These are phyloP conservation scores for Cercophora newfieldiana DNA, from an alignment of 495 filamentous ascomycete species.

Conservation along the genomic window DNA sequence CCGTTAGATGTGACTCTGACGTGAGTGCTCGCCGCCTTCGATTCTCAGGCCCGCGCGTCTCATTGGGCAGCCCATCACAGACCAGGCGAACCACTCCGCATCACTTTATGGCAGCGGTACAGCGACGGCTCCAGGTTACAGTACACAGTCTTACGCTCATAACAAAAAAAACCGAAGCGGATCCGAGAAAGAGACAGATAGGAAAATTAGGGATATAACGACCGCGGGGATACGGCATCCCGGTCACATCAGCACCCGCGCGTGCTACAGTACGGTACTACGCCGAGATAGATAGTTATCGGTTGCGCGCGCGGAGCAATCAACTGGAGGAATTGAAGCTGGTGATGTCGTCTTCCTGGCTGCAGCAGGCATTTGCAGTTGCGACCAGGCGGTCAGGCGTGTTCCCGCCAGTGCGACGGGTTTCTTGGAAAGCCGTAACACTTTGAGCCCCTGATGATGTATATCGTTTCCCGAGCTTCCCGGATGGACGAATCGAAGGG, in stretches of 20 bases:
- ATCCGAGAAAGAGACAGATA: background rate
- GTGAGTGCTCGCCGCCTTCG: constrained; percentile 8
- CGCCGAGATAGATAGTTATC: background rate
- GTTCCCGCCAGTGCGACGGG: constrained; percentile 3
- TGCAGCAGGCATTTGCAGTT: background rate
- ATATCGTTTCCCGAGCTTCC: background rate
- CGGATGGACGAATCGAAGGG: background rate
- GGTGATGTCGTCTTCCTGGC: background rate
- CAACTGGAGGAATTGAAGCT: background rate
- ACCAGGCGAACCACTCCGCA: background rate
- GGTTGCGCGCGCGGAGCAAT: background rate
- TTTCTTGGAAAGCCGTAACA: constrained; percentile 10
- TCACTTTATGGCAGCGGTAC: background rate
- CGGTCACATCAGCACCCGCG: background rate
- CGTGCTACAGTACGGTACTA: background rate
- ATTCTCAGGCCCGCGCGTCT: background rate
- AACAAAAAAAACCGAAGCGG: background rate
- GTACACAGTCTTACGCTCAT: background rate
- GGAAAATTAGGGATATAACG: background rate
- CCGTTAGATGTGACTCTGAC: constrained; percentile 16
- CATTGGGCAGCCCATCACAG: background rate
- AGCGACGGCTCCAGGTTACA: too few relatives aligned
- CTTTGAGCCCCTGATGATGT: constrained; percentile 16
- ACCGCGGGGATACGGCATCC: background rate
- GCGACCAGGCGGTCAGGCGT: background rate